Evolutionary conservation across 441 rosid genomes (phyloP), one percentile per base, ranked within the genome.

Genomic region (Breynia disticha): DNA sequence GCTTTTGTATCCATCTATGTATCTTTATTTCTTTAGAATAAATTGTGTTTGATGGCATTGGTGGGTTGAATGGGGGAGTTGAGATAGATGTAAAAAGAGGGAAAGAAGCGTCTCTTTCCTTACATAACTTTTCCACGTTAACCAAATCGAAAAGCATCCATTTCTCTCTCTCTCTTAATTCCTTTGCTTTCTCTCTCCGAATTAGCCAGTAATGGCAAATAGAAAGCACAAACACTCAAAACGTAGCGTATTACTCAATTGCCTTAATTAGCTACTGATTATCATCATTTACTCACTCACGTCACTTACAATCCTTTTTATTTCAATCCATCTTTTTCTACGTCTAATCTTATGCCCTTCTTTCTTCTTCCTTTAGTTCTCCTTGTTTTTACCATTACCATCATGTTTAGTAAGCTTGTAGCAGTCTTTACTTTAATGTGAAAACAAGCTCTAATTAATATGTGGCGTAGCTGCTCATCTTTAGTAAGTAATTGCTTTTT

Each of bases 91-190:
- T 12, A 50, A 41, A n/a, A 13, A 19, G 45, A 55, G 50, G 50
- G 43, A 56, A 46, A 55, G 67, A 76, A 52, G 16, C 60, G 55
- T 68, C 68, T 63, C 64, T 67, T 67, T 67, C 72, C 7, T 58
- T 45, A 32, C 53, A 20, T 43, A 60, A 56, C 70, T 64, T 64
- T 76, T 79, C 72, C 79, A 77, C 82, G 81, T 82, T 77, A 79
- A 70, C 77, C 76, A 76, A 79, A 82, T 82, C 83, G 83, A 79
- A 79, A 79, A 76, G 81, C 81, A 70, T 67, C 50, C 32, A 7
- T 57, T 38, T 52, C 37, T 44, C 8, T 24, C 48, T 21, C 22
- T 49, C 12, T n/a, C n/a, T n/a, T 21, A 39, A 39, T 4, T 19
- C 5, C 19, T 46, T 49, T 14, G 22, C 16, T 45, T 16, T 16